Conservation (phyloP, 1,284 basidiomycete species). For the Polyporus tsugae region DNA sequence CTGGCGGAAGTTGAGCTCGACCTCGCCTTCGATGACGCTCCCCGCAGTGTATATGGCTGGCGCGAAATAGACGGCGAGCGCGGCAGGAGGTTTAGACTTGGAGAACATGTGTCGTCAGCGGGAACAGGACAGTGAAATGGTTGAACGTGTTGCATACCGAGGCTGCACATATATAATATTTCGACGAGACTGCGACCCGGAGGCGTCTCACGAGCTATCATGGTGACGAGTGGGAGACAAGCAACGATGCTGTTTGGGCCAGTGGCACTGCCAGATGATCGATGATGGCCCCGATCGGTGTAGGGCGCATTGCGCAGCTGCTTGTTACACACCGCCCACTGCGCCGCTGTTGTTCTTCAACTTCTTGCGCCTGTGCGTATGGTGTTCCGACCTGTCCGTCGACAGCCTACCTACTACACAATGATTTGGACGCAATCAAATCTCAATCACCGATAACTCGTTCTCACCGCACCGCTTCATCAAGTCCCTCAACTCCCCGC, state of each 20-base stretch:
- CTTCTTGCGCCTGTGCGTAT: too few relatives aligned
- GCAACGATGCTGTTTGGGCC: neutral
- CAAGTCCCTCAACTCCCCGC: neutral
- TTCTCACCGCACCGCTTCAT: too few relatives aligned
- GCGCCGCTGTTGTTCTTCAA: too few relatives aligned
- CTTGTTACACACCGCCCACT: too few relatives aligned
- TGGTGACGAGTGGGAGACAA: neutral
- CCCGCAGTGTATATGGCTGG: constrained; percentile 21
- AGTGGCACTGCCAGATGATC: too few relatives aligned
- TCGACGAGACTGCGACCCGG: neutral
- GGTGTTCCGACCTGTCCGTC: too few relatives aligned
- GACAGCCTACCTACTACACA: too few relatives aligned
- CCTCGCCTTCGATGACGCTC: constrained; percentile 32
- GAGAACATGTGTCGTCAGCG: neutral
- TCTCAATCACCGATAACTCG: too few relatives aligned
- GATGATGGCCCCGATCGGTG: too few relatives aligned
- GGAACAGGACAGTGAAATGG: neutral
- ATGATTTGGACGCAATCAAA: too few relatives aligned
- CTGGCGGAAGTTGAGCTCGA: constrained; percentile 31
- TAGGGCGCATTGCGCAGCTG: too few relatives aligned
- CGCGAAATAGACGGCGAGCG: constrained; percentile 2
- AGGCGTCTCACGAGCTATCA: neutral
- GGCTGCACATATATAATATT: neutral
- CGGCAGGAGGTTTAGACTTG: neutral
- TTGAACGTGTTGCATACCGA: neutral